Base-by-base conservation (phyloP, 163 green algal genomes). In the Chlorella variabilis region DNA sequence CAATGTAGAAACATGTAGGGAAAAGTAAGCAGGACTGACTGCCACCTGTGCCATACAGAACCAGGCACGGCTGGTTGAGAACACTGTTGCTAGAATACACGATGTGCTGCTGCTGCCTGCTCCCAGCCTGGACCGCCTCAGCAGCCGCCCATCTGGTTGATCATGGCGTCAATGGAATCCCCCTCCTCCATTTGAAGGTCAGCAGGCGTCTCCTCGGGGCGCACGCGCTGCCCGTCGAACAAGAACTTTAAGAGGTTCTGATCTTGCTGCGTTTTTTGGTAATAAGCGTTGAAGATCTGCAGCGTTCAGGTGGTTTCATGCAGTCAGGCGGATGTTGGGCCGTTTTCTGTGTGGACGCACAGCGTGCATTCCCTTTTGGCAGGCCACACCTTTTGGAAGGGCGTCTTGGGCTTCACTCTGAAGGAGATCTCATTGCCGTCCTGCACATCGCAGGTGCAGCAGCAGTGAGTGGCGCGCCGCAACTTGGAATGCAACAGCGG, bases 251-350 rank as follows among this genome's bases (percentile, higher is more conserved):
- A 6, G 4, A 65, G 48, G 2, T 48, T 4, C 33, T 42, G 20
- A 8, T 78, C 71, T 36, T 38, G 48, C 7, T 54, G 29, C 20
- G 49, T 65, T 9, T 66, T 49, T 7, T 48, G 7, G 49, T 7
- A 33, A 20, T 78, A 78, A 1, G 71, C 49, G n/a, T 78, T 51
- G 33, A 78, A 78, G 25, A 78, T 66, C 71, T 78, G 71, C 20
- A 21, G 18, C 31, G 31, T n/a, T 9, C 15, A 15, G 9, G 56
- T n/a, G 21, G 56, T 9, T 13, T 34, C 9, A 11, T 6, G 21
- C 6, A 65, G 56, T 65, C 9, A 15, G 56, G 21, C 23, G 6
- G 56, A 31, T 7, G 25, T 7, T 34, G n/a, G n/a, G n/a, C n/a
- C n/a, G n/a, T n/a, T n/a, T n/a, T n/a, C n/a, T n/a, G n/a, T n/a